phyloP scores from a whole-genome alignment of 768 basidiomycete species.

The Suillus bovinus region DNA sequence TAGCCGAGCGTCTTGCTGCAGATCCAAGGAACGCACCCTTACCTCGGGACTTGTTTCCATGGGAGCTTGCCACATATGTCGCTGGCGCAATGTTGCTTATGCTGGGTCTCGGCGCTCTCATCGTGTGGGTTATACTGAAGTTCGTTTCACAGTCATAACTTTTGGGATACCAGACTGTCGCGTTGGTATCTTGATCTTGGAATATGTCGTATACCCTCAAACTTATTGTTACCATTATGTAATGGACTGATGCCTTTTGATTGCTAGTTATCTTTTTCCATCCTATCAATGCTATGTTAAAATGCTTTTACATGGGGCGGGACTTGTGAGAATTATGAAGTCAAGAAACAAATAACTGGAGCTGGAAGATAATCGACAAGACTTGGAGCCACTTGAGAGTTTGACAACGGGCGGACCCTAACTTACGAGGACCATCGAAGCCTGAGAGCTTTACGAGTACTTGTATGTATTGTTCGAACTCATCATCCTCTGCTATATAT shows the following conservation, averaged over 20 bases:
- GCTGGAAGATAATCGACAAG: no score
- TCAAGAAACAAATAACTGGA: background rate
- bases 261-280: background rate
- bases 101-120: conserved; percentile 23
- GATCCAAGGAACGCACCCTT: conserved; percentile 6
- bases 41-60: conserved; percentile 21
- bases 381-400: background rate
- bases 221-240: background rate
- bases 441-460: background rate
- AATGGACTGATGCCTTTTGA: background rate
- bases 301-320: background rate
- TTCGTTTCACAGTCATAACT: background rate
- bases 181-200: background rate
- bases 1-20: conserved; percentile 29
- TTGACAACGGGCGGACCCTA: background rate
- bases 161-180: background rate
- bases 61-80: conserved; percentile 33
- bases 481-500: no score
- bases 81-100: conserved; percentile 28
- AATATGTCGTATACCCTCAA: background rate
- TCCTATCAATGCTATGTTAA: background rate
- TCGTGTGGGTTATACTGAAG: conserved; percentile 27
- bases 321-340: background rate
- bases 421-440: background rate
- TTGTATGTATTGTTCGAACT: background rate